Evolutionary conservation across 2,329 filamentous ascomycete species (phyloP), one percentile per base, ranked within the genome.

Genomic region (Cladosporium sp.): DNA sequence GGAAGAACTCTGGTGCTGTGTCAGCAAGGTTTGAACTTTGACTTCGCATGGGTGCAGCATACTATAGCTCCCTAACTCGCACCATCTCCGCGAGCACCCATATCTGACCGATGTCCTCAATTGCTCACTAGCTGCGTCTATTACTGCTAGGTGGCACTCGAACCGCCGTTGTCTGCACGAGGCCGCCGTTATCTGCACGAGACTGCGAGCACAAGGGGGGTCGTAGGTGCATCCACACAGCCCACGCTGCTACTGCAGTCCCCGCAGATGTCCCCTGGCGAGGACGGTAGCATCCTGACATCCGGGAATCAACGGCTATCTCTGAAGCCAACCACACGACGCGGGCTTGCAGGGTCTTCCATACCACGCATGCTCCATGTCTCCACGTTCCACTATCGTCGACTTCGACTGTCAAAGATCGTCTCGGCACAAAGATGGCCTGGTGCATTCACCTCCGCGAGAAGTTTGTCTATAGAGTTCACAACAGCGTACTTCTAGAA

Each of bases 251-350:
- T 66, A n/a, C n/a, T n/a, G n/a, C n/a, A 65, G 64, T 62, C 66
- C 65, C 66, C 67, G 66, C 67, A 69, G 63, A 62, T 34, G 30
- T 59, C 58, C 63, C 65, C 66, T 64, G 63, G 66, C 62, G 58
- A 65, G 60, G 62, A 60, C 60, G 65, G 62, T 52, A 60, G 52
- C 60, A 65, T 50, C 64, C 64, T 64, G 62, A 66, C 54, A 63
- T 58, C 60, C 66, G 61, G 62, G 63, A 61, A 64, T 60, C 60
- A 67, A 68, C 65, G 61, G 66, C 67, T 64, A 64, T 64, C 63
- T 40, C 63, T 61, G 63, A 66, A 66, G 64, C 67, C 68, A 69
- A 69, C 65, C 67, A 67, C 61, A 66, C 45, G 59, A 62, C 58
- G 64, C 62, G 54, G 58, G 56, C 50, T 61, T 61, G 59, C 66